Base-by-base conservation (phyloP, 164 flowering plant genomes). In the Annona squamosa region DNA sequence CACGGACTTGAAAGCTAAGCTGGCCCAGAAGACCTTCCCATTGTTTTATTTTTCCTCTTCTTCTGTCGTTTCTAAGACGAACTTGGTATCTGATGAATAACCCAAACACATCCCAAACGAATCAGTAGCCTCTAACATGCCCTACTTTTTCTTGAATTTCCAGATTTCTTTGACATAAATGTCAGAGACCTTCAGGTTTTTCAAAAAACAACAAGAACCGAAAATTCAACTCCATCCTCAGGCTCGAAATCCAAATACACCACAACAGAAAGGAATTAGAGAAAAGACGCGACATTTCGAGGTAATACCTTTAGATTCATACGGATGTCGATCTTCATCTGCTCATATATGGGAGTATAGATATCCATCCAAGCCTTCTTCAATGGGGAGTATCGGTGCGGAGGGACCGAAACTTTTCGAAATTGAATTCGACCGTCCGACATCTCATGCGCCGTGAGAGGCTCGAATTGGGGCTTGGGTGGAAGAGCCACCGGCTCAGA, bases 291-390 rank as follows among this genome's bases (percentile, higher is more conserved):
- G 46, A 45, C 19, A 44, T 41, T 17, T 37, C 26, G n/a, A 26
- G 3, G 47, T 7, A 10, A 17, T 65, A 76, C 78, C 78, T 76
- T 82, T 65, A 82, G 76, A 73, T 82, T 82, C 84, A 82, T 82
- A 46, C 84, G 82, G 57, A 82, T 62, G 48, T 82, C 84, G 65
- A 82, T 67, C 70, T 77, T 82, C 81, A 79, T 79, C 69, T 79
- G 80, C 65, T 82, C 84, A 43, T 74, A 82, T 2, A 82, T 18
- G 42, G 82, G 84, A 0, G 78, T 77, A 46, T 79, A 82, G 26
- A 82, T 77, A 18, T 82, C 84, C 84, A 82, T 77, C 84, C 84
- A 82, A 9, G 77, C 78, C 67, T 79, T 81, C 81, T 81, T 81
- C n/a, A 81, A 75, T 46, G 84, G 84, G 3, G 81, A 72, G 70